A percentile compares a stretch with the other conserved stretches of the same genome.
These are phyloP conservation scores for Sordariomycetes sp. DNA, from an alignment of 2,329 filamentous ascomycete genomes.

Conservation along the genomic window DNA sequence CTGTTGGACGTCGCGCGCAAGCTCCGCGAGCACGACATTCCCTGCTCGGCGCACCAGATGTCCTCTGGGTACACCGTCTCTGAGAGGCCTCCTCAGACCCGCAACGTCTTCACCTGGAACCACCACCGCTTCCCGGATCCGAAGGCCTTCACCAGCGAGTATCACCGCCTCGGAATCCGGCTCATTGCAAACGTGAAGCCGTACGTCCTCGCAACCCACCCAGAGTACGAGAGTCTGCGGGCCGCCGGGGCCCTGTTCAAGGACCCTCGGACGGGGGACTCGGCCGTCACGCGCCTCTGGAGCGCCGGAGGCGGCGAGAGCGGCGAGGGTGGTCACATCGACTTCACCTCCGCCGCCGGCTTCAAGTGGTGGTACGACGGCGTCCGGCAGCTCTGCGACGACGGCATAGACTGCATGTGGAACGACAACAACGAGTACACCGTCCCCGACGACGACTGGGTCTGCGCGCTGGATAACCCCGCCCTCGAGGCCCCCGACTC, in stretches of 20 bases:
- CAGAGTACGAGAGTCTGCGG: constrained; percentile 49
- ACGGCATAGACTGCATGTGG: constrained; percentile 64
- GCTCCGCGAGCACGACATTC: constrained; percentile 51
- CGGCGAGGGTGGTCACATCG: constrained; percentile 57
- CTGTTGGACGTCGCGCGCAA: constrained; percentile 48
- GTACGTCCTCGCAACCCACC: constrained; percentile 54
- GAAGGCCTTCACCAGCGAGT: constrained; percentile 45
- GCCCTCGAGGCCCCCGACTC: constrained; percentile 20
- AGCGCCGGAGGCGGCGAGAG: constrained; percentile 59
- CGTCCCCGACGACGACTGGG: constrained; percentile 51
- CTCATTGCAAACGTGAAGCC: constrained; percentile 63
- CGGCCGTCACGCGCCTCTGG: constrained; percentile 52
- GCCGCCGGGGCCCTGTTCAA: constrained; percentile 48
- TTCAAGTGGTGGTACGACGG: constrained; percentile 63
- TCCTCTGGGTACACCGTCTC: constrained; percentile 60
- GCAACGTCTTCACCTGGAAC: constrained; percentile 62
- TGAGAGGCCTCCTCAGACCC: constrained; percentile 51
- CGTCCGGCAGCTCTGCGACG: constrained; percentile 43
- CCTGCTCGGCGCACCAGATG: constrained; percentile 61
- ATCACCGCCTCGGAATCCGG: constrained; percentile 50
- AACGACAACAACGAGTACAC: constrained; percentile 72
- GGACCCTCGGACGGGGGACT: constrained; percentile 35
- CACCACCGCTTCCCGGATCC: constrained; percentile 56
- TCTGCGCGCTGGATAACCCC: constrained; percentile 37
- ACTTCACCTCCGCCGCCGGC: constrained; percentile 55